These are phyloP conservation scores for Parasitella parasitica DNA, from an alignment of 371 early-diverging fungal genomes.

Conservation along the genomic window DNA sequence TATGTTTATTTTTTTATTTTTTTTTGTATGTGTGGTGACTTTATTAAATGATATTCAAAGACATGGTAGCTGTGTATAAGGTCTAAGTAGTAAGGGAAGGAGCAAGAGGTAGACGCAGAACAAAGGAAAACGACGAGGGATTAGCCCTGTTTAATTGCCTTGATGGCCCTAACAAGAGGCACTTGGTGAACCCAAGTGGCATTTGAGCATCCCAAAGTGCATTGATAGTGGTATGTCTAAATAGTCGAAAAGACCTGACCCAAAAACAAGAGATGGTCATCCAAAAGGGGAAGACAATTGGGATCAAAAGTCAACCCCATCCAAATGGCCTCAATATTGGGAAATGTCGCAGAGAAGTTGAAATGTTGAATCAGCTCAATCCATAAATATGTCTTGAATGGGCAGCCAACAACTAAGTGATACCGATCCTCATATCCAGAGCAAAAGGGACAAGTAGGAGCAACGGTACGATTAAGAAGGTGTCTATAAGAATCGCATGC, in stretches of 20 bases:
- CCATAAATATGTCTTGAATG: background rate
- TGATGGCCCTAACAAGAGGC: background rate
- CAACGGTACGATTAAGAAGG: background rate
- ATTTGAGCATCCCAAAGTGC: background rate
- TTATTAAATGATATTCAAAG: background rate
- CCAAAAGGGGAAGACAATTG: background rate
- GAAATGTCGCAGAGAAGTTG: background rate
- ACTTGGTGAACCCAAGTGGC: background rate
- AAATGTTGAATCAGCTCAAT: background rate
- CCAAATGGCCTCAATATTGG: too few relatives aligned
- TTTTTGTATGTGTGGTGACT: background rate
- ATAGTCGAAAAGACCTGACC: background rate
- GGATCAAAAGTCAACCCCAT: background rate
- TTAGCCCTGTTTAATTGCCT: background rate
- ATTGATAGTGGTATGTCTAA: background rate
- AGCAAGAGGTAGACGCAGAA: background rate
- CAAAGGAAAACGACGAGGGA: background rate
- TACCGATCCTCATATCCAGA: background rate
- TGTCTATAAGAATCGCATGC: background rate
- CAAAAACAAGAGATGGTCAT: too few relatives aligned
- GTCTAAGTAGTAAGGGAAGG: too few relatives aligned
- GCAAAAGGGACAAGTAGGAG: background rate
- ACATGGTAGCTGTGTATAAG: too few relatives aligned
- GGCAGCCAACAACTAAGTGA: background rate
- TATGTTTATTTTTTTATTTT: background rate